Evolutionary conservation across 352 stramenopile species (phyloP).

Genomic region (Pythium brachiatum): DNA sequence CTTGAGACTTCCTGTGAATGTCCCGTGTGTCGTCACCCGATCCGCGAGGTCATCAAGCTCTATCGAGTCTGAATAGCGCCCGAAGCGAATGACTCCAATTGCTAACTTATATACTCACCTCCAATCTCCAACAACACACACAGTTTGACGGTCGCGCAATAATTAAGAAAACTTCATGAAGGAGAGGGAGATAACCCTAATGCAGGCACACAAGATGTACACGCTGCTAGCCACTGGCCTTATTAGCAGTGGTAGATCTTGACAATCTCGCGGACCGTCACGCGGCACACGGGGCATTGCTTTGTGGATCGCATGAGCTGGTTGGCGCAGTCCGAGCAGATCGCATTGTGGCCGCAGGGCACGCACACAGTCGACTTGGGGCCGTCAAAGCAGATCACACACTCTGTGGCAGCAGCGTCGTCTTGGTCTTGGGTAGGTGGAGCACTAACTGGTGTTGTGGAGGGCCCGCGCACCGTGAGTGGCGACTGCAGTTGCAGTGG

Average conservation of each 20-base stretch:
- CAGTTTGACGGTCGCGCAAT: not conserved
- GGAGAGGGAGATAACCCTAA: not conserved
- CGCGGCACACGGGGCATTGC: constrained; percentile 74
- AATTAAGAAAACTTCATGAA: not conserved
- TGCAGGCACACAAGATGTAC: not conserved
- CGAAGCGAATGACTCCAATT: not conserved
- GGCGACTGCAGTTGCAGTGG: constrained; percentile 22
- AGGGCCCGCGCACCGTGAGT: not conserved
- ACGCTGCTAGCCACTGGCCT: too few relatives aligned
- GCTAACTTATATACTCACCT: constrained; percentile 11
- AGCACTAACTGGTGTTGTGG: not conserved
- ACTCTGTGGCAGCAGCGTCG: constrained; percentile 37
- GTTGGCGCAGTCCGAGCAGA: constrained; percentile 77
- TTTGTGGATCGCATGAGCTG: constrained; percentile 61
- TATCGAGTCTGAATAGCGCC: constrained; percentile 56
- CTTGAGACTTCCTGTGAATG: constrained; percentile 56
- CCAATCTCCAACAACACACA: too few relatives aligned
- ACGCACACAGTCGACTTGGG: constrained; percentile 75
- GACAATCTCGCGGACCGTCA: constrained; percentile 71
- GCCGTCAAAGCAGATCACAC: constrained; percentile 83
- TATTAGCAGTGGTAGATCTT: constrained; percentile 65
- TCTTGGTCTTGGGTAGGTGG: not conserved
- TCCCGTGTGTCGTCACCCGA: constrained; percentile 59
- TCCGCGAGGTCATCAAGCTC: constrained; percentile 79
- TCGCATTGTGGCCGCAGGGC: constrained; percentile 84